Evolutionary conservation across 2,329 filamentous ascomycete genomes (phyloP).

Genomic region (Calonectria montana): DNA sequence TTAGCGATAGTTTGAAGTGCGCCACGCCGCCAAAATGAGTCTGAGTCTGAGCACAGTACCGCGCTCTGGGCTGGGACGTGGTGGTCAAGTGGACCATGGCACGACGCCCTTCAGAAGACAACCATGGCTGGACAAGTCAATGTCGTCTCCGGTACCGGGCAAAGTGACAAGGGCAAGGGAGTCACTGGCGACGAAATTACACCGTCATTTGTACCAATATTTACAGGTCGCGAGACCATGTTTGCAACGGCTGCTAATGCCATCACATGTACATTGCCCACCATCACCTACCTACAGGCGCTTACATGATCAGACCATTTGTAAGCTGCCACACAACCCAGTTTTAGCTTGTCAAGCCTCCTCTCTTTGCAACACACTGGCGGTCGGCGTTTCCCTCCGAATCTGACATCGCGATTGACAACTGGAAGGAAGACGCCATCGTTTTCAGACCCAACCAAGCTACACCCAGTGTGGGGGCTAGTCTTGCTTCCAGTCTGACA

Average conservation of each 20-base stretch:
- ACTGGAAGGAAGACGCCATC: background rate
- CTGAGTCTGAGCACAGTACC: constrained; percentile 1
- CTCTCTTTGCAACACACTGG: background rate
- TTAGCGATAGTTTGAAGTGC: background rate
- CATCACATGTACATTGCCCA: background rate
- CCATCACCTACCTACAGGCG: background rate
- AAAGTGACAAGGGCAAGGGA: background rate
- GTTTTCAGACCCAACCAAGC: background rate
- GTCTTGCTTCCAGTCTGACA: background rate
- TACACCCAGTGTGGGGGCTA: background rate
- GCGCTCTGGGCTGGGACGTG: background rate
- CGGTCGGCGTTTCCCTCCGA: background rate
- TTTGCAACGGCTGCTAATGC: background rate
- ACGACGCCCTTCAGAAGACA: constrained; percentile 2
- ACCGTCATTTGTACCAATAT: background rate
- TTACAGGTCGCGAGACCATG: background rate
- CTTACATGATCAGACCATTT: constrained; percentile 5
- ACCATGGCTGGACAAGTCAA: background rate
- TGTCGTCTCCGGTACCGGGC: constrained; percentile 7
- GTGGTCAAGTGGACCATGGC: constrained; percentile 6
- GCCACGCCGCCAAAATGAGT: constrained; percentile 4
- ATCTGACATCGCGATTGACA: background rate
- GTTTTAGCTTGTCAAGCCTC: background rate
- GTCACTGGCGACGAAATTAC: background rate
- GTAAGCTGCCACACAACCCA: background rate